Base-by-base conservation (phyloP, 495 filamentous ascomycete species). In the Schizothecium vesticola region DNA sequence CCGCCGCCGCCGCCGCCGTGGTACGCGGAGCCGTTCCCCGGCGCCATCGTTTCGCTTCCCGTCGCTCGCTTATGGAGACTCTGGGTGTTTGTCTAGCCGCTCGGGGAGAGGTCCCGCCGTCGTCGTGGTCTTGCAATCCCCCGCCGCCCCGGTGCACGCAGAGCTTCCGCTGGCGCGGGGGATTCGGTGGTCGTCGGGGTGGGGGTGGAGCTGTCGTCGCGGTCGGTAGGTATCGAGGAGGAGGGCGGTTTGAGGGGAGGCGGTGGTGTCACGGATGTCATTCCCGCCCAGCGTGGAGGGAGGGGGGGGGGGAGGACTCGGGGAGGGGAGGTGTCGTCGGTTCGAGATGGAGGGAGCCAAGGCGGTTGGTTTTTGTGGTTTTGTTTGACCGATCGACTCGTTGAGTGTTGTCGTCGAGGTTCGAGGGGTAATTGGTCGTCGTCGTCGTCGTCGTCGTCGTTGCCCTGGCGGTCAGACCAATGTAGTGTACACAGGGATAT, bases 1-100 rank as follows among this genome's bases (percentile, higher is more conserved):
- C 74, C 75, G 59, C 61, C 70, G n/a, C n/a, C n/a, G n/a, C n/a
- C n/a, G 59, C 68, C 72, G 61, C 69, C 70, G 63, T 78, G 72
- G 63, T 80, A 76, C 60, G 58, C 70, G 19, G 76, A 71, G 73
- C 63, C 51, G 43, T 55, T 29, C 31, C 36, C 51, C 25, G 36
- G 24, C 51, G 43, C 26, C 51, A 56, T 24, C 6, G 6, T 51
- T 51, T 51, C 19, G 16, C 43, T 13, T 16, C 33, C 31, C 1
- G 31, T 33, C 31, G 13, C 5, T 43, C 3, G n/a, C 2, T 33
- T 33, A 4, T 33, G 10, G 31, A 33, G 13, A 19, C 33, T 43
- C 13, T 43, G 33, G 4, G 3, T 16, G 13, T 36, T 19, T 43
- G 33, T 43, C 3, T 43, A 16, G 13, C 1, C 33, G 33, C 5